Conservation (phyloP, 305 asterid genomes). For the Fraxinus dipetala region DNA sequence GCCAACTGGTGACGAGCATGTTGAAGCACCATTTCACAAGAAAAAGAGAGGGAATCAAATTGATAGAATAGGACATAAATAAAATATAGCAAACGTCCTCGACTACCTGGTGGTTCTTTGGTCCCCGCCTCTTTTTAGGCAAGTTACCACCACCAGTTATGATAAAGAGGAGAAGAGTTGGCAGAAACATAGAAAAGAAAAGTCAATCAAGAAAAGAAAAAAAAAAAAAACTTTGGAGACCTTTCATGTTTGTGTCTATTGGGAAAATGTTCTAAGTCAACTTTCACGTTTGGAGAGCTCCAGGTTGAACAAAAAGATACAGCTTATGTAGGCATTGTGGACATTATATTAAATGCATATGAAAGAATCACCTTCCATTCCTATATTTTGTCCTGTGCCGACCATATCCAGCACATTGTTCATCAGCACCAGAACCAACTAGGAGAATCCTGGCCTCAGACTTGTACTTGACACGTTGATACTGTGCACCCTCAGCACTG, state of each 20-base stretch:
- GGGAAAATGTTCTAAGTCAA: neutral
- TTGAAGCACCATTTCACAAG: conserved; percentile 12
- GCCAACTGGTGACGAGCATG: conserved; percentile 54
- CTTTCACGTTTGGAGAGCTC: neutral
- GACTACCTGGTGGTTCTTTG: neutral
- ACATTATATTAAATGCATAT: neutral
- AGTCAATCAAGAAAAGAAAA: neutral
- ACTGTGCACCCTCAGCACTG: conserved; percentile 9
- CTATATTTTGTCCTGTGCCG: conserved; percentile 87
- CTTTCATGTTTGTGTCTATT: neutral
- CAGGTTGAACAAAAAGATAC: neutral
- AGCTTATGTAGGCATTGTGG: neutral
- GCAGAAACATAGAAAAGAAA: neutral
- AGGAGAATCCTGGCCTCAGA: conserved; percentile 77
- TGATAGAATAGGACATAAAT: neutral
- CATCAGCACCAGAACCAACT: conserved; percentile 97
- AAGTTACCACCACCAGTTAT: neutral
- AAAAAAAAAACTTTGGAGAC: neutral
- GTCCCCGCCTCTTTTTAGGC: neutral
- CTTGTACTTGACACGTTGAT: conserved; percentile 51
- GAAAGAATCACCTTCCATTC: conserved; percentile 56
- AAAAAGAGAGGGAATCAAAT: conserved; percentile 8
- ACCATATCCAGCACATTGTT: conserved; percentile 98
- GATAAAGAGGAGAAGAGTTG: neutral
- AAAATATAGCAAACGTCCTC: neutral